Percentiles rank a stretch among this genome's conserved stretches.
These are phyloP conservation scores for Thymus quinquecostatus DNA, from an alignment of 257 asterid genomes.

Conservation along the genomic window DNA sequence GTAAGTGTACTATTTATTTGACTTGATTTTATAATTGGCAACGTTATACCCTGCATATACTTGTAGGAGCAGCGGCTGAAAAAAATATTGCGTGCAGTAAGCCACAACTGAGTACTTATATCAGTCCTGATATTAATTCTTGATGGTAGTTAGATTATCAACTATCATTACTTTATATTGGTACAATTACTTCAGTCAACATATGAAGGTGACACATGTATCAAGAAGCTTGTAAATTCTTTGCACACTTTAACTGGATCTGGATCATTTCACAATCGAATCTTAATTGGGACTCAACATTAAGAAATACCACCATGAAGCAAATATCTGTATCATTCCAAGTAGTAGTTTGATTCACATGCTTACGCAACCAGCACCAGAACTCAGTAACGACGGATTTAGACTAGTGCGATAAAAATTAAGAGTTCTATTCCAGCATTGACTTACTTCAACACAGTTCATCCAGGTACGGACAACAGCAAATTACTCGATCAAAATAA, in stretches of 20 bases:
- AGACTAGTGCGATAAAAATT: neutral
- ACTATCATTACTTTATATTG: constrained; percentile 6
- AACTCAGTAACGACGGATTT: neutral
- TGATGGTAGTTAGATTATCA: neutral
- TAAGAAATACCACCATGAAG: constrained; percentile 8
- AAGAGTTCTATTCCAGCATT: constrained; percentile 19
- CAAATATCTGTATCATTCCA: neutral
- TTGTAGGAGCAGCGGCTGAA: neutral
- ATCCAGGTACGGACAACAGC: neutral
- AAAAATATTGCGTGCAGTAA: neutral
- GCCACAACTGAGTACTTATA: neutral
- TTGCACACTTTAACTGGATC: constrained; percentile 8
- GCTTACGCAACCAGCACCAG: neutral
- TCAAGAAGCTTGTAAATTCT: neutral
- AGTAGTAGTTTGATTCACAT: neutral
- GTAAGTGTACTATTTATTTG: neutral
- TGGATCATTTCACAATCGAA: constrained; percentile 12
- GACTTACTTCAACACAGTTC: constrained; percentile 12
- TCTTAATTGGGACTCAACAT: neutral
- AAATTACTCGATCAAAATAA: constrained; percentile 14
- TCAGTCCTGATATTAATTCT: neutral
- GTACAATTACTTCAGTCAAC: neutral
- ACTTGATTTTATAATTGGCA: neutral
- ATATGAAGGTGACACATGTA: neutral
- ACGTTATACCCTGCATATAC: neutral